These are phyloP conservation scores for Osmanthus fragrans DNA, from an alignment of 257 asterid species.

Conservation along the genomic window DNA sequence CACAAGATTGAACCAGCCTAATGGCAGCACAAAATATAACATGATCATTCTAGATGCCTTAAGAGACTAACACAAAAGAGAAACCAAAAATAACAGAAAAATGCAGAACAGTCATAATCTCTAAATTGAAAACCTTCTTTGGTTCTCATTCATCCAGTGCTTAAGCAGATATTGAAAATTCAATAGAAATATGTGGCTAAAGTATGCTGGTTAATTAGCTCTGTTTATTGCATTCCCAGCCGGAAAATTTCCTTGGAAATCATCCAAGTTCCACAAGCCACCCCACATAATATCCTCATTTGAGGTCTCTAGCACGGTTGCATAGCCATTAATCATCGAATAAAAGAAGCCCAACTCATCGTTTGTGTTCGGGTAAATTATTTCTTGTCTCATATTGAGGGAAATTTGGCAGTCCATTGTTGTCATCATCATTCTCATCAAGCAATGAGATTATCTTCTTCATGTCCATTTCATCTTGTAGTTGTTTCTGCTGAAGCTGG, in stretches of 20 bases:
- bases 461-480: conserved; percentile 40
- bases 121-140: conserved; percentile 32
- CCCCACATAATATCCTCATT: conserved; percentile 60
- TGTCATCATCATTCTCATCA: conserved; percentile 37
- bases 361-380: conserved; percentile 5
- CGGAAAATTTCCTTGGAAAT: conserved; percentile 38
- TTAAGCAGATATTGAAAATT: background rate
- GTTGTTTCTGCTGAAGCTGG: conserved; percentile 31
- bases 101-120: conserved; percentile 12
- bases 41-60: conserved; percentile 4
- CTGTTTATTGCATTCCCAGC: conserved; percentile 23
- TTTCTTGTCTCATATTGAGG: conserved; percentile 47
- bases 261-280: conserved; percentile 74
- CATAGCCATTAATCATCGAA: conserved; percentile 41
- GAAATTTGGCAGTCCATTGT: conserved; percentile 17
- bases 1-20: conserved; percentile 2
- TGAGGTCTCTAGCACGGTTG: conserved; percentile 34
- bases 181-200: conserved; percentile 30
- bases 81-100: background rate
- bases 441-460: conserved; percentile 40
- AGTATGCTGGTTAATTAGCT: conserved; percentile 27
- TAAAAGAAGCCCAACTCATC: conserved; percentile 31
- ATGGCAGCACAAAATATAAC: background rate
- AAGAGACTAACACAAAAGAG: conserved; percentile 3
- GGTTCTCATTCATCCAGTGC: conserved; percentile 24